A percentile compares a stretch with the other conserved stretches of the same genome.
Evolutionary conservation across 352 stramenopile genomes (phyloP).

Genomic region (Pythium folliculosum): DNA sequence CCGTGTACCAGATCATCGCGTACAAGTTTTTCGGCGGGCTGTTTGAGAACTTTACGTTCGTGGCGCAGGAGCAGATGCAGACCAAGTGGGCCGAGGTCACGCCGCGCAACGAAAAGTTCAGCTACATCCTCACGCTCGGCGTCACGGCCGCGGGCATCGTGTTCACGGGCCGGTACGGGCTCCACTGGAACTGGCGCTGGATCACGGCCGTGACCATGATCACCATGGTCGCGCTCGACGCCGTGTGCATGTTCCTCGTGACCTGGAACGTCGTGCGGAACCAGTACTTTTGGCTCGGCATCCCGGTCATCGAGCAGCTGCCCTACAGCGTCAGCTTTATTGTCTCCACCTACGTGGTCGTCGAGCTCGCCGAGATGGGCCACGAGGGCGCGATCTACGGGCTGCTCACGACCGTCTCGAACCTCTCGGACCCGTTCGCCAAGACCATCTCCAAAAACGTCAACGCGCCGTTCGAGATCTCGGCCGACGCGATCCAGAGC

Average conservation of each 20-base stretch:
- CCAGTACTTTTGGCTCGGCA: slow-evolving; percentile 42
- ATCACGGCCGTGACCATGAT: slow-evolving; percentile 38
- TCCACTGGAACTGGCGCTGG: slow-evolving; percentile 34
- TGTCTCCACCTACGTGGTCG: slow-evolving; percentile 35
- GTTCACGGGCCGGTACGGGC: slow-evolving; percentile 31
- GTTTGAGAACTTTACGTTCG: slow-evolving; percentile 35
- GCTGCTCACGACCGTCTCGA: slow-evolving; percentile 38
- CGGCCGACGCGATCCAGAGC: slow-evolving; percentile 30
- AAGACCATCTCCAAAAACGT: slow-evolving; percentile 37
- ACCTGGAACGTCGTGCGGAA: slow-evolving; percentile 37
- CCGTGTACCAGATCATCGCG: slow-evolving; percentile 37
- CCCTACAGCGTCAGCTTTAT: slow-evolving; percentile 36
- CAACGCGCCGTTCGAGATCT: slow-evolving; percentile 34
- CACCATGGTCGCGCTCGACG: slow-evolving; percentile 30
- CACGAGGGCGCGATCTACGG: slow-evolving; percentile 41
- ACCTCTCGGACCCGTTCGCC: slow-evolving; percentile 33
- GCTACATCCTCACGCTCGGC: slow-evolving; percentile 23
- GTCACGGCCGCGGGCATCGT: slow-evolving; percentile 29
- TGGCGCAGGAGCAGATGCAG: slow-evolving; percentile 29
- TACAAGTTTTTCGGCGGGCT: slow-evolving; percentile 36
- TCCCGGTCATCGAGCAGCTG: slow-evolving; percentile 35
- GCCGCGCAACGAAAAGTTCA: slow-evolving; percentile 32
- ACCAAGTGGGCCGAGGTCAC: slow-evolving; percentile 37
- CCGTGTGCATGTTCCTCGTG: slow-evolving; percentile 34
- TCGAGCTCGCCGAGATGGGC: slow-evolving; percentile 37